These are phyloP conservation scores for Termitomyces sp. DNA, from an alignment of 1,284 basidiomycete species.

Conservation along the genomic window DNA sequence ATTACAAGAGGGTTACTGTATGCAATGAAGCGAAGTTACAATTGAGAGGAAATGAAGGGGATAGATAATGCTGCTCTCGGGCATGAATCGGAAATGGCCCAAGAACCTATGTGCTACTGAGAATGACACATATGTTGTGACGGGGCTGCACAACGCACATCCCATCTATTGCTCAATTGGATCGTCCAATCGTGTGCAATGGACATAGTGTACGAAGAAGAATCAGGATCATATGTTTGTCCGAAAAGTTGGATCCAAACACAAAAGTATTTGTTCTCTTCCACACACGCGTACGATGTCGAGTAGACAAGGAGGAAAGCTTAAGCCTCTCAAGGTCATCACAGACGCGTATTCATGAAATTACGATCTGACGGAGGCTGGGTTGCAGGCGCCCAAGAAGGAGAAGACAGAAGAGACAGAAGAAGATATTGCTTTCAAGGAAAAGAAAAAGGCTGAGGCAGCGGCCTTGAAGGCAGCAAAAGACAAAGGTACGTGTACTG, in stretches of 20 bases:
- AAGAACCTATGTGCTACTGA: constrained; percentile 28
- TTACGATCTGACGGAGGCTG: constrained; percentile 10
- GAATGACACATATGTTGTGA: background rate
- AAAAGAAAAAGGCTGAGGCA: constrained; percentile 67
- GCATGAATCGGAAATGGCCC: constrained; percentile 80
- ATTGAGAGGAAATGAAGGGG: constrained; percentile 68
- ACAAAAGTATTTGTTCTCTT: background rate
- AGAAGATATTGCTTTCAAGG: constrained; percentile 67
- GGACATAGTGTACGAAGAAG: constrained; percentile 4
- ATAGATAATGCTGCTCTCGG: constrained; percentile 73
- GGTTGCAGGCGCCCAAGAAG: constrained; percentile 68
- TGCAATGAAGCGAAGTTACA: constrained; percentile 33
- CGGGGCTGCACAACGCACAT: constrained; percentile 23
- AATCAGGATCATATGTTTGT: constrained; percentile 9
- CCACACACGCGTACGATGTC: constrained; percentile 43
- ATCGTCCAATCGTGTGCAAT: constrained; percentile 25
- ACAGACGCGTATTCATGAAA: background rate
- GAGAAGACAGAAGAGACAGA: constrained; percentile 68
- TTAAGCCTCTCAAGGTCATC: constrained; percentile 58
- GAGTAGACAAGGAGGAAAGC: constrained; percentile 72
- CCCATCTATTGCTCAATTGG: constrained; percentile 29
- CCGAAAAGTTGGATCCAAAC: constrained; percentile 9
- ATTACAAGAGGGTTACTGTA: background rate
- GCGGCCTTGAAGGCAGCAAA: constrained; percentile 63
- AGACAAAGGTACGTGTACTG: constrained; percentile 54